phyloP scores from a whole-genome alignment of 2,329 filamentous ascomycete species.

The Westerdykella sp. region DNA sequence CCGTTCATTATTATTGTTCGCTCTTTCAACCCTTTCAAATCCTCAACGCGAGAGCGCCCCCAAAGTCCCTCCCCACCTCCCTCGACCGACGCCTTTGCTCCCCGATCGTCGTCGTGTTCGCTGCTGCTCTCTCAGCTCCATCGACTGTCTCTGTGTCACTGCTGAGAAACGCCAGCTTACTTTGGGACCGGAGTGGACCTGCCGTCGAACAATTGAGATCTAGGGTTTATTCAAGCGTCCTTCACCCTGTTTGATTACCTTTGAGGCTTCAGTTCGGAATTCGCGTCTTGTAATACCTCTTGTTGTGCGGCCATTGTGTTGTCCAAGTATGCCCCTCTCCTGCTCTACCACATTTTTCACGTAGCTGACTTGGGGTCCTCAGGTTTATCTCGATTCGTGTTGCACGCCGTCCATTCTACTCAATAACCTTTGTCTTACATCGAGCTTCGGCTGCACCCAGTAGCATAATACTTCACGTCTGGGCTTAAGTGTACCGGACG shows the following conservation, averaged over 20 bases:
- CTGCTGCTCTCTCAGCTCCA: not conserved
- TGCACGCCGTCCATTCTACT: not conserved
- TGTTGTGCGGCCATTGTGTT: too few species aligned
- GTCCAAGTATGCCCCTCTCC: too few species aligned
- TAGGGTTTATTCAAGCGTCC: conserved; percentile 9
- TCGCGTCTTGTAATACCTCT: too few species aligned
- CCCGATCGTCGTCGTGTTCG: not conserved
- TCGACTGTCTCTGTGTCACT: not conserved
- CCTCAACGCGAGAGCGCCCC: conserved; percentile 25
- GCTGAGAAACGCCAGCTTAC: too few species aligned
- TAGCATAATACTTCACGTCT: conserved; percentile 36
- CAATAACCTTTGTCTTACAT: conserved; percentile 16
- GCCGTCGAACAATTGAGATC: too few species aligned
- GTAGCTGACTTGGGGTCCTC: not conserved
- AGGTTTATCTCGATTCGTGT: not conserved
- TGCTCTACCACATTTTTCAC: too few species aligned
- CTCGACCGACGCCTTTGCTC: not conserved
- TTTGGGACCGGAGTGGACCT: too few species aligned
- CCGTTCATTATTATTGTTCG: conserved; percentile 37
- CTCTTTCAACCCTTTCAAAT: conserved; percentile 32
- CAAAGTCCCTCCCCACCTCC: conserved; percentile 16
- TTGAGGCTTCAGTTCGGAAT: conserved; percentile 20
- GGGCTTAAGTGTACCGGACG: conserved; percentile 46
- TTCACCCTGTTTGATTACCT: conserved; percentile 17
- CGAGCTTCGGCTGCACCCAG: conserved; percentile 29